Evolutionary conservation across 305 asterid species (phyloP), one percentile per base, ranked within the genome.

Genomic region (Caryopteris hybrid): DNA sequence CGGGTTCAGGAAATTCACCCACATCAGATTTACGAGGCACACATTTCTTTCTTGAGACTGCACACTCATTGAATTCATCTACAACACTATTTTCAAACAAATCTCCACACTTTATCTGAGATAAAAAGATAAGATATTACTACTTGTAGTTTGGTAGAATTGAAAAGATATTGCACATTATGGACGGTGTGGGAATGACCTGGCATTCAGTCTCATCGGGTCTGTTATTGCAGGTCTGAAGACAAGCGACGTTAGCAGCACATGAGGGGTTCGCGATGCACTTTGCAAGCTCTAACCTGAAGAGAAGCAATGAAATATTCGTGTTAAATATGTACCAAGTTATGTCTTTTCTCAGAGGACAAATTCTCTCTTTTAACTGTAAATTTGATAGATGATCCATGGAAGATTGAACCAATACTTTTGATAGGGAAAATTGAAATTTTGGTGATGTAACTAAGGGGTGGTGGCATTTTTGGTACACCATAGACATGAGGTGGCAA

Each of bases 121-220:
- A 53, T 11, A 34, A 25, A 76, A 47, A 39, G 76, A 50, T 29
- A 66, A 57, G 8, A 56, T 57, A 22, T 4, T 21, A 18, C 38
- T 12, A 45, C 17, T 11, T 22, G 76, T 5, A 36, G 41, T 36
- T 57, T 22, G 23, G 29, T 3, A 50, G 52, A 20, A 41, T 45
- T 5, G 17, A 12, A 36, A 46, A 6, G n/a, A 55, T 14, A 57
- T 18, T 7, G 11, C 41, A 57, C 7, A 21, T 23, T 45, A 43
- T 6, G 21, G 56, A 20, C 60, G 23, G 61, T 20, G 51, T 39
- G 25, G 61, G 65, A 74, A 43, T 47, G 63, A 94, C 99, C 95
- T 94, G 99, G 80, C 99, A 94, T 78, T 94, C 99, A 0, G 96
- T 94, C 80, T 94, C 99, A 22, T 94, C 99, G 2, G 99, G 97